A percentile compares a stretch with the other conserved stretches of the same genome.
Conservation (phyloP, 2,329 filamentous ascomycete species). For the Tolypocladium inflatum region DNA sequence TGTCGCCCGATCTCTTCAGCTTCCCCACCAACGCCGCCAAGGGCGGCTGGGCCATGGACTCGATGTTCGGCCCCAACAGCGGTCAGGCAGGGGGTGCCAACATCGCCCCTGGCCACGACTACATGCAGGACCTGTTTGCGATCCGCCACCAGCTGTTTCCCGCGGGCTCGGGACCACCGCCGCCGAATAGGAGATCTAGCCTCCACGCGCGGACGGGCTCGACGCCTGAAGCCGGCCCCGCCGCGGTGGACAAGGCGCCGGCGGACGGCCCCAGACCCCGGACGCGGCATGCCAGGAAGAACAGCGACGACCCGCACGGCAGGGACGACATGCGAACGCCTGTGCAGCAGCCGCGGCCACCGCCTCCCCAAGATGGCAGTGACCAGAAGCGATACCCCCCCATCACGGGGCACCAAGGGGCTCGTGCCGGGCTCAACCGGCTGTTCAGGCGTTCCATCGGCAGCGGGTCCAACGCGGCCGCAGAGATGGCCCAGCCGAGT, state of each 20-base stretch:
- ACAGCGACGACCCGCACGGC: slow-evolving; percentile 21
- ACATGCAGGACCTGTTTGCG: slow-evolving; percentile 36
- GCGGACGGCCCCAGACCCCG: slow-evolving; percentile 9
- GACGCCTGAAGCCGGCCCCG: slow-evolving; percentile 11
- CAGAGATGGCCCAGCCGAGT: slow-evolving; percentile 4
- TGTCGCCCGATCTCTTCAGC: slow-evolving; percentile 44
- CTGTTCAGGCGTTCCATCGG: slow-evolving; percentile 42
- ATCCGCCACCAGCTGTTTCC: slow-evolving; percentile 29
- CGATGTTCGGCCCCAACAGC: slow-evolving; percentile 31
- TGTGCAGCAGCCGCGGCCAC: slow-evolving; percentile 12
- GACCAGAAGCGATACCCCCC: slow-evolving; percentile 40
- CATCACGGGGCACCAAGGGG: slow-evolving; percentile 31
- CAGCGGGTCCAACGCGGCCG: slow-evolving; percentile 14
- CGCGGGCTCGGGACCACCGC: slow-evolving; percentile 28
- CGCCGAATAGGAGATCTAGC: slow-evolving; percentile 44
- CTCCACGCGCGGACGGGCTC: slow-evolving; percentile 36
- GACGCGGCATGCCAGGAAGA: slow-evolving; percentile 9
- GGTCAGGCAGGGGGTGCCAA: slow-evolving; percentile 11
- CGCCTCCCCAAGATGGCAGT: slow-evolving; percentile 7
- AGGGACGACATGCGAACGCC: slow-evolving; percentile 15
- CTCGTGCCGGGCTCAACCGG: slow-evolving; percentile 36
- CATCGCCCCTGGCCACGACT: slow-evolving; percentile 23
- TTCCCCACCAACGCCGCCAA: slow-evolving; percentile 32
- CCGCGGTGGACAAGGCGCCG: neutral
- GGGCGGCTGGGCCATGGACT: slow-evolving; percentile 36